phyloP scores from a whole-genome alignment of 805 yeast species.

The Ogataea pini region DNA sequence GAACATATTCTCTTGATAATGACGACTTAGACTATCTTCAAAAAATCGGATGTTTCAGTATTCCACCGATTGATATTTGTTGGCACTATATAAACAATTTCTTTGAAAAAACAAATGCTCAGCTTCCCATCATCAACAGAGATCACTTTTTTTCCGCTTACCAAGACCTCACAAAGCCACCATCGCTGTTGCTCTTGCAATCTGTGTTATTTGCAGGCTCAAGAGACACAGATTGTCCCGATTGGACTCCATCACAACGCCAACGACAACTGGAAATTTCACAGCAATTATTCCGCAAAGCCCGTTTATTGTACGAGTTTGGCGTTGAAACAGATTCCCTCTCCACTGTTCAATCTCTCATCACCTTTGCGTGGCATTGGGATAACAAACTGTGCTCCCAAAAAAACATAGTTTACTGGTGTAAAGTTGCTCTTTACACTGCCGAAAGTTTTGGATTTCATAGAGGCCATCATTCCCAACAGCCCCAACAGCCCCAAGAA shows the following conservation, averaged over 20 bases:
- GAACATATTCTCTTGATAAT: constrained; percentile 15
- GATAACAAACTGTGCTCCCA: constrained; percentile 10
- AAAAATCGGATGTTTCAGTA: constrained; percentile 61
- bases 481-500: background rate
- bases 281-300: constrained; percentile 42
- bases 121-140: constrained; percentile 65
- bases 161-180: constrained; percentile 55
- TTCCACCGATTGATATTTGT: constrained; percentile 50
- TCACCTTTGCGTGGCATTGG: constrained; percentile 13
- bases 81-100: constrained; percentile 59
- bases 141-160: constrained; percentile 57
- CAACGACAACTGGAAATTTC: constrained; percentile 42
- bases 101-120: constrained; percentile 64
- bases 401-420: constrained; percentile 69
- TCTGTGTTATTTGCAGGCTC: constrained; percentile 68
- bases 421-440: constrained; percentile 62
- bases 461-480: constrained; percentile 34
- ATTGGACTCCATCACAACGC: constrained; percentile 47
- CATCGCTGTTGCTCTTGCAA: constrained; percentile 60
- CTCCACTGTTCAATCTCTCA: constrained; percentile 56
- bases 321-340: constrained; percentile 62
- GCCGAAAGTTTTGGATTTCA: constrained; percentile 78
- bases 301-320: constrained; percentile 14
- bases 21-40: constrained; percentile 62
- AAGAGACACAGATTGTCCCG: constrained; percentile 55